These are phyloP conservation scores for Albugo candida DNA, from an alignment of 352 stramenopile species.

Conservation along the genomic window DNA sequence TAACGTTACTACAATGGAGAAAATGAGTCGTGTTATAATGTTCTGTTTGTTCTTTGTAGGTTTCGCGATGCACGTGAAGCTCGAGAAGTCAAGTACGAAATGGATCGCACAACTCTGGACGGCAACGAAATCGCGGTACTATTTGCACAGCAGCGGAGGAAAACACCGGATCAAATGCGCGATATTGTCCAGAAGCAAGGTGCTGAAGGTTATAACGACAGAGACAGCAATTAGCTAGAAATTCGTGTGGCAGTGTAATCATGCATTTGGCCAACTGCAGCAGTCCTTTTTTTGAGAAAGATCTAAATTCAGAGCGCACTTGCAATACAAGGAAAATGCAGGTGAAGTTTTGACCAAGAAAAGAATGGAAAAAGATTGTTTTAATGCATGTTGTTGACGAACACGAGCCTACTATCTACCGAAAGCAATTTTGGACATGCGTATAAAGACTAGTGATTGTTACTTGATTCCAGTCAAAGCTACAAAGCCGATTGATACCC, in stretches of 20 bases:
- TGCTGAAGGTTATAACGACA: no score
- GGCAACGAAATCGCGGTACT: slow-evolving; percentile 58
- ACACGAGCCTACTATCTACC: no score
- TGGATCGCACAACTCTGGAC: slow-evolving; percentile 43
- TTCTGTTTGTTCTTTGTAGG: slow-evolving; percentile 3
- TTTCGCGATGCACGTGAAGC: slow-evolving; percentile 41
- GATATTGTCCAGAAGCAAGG: neutral
- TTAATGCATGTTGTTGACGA: no score
- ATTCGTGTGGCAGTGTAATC: no score
- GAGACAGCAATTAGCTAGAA: no score
- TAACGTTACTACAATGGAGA: neutral
- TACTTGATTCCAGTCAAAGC: no score
- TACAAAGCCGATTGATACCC: no score
- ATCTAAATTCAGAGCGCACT: neutral
- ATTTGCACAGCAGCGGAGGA: slow-evolving; percentile 56
- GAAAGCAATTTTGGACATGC: no score
- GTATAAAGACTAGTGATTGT: no score
- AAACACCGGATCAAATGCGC: slow-evolving; percentile 62
- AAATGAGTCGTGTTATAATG: slow-evolving; percentile 1
- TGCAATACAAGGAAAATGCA: slow-evolving; percentile 1
- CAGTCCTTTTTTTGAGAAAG: no score
- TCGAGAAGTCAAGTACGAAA: slow-evolving; percentile 45
- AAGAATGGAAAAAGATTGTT: neutral
- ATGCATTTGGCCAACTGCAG: no score
- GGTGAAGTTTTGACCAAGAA: slow-evolving; percentile 1